phyloP scores from a whole-genome alignment of 2,329 filamentous ascomycete species.

The Hymenoscyphus linearis region DNA sequence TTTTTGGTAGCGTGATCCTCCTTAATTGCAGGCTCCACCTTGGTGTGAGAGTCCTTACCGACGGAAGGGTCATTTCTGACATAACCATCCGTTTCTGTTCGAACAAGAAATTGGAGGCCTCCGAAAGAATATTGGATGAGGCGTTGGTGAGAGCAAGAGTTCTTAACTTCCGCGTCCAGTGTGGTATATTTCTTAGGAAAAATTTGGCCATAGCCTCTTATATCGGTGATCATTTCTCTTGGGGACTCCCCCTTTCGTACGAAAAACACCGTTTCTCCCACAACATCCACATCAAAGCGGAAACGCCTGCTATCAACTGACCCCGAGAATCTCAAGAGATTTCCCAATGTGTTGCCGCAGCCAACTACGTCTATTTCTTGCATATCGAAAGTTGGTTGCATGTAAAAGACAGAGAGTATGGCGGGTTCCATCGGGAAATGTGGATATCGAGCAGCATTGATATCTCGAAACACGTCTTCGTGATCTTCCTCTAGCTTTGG shows the following conservation, averaged over 20 bases:
- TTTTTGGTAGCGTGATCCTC: no score
- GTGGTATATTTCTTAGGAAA: conserved; percentile 62
- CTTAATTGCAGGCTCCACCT: no score
- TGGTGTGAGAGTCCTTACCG: no score
- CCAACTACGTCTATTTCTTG: conserved; percentile 47
- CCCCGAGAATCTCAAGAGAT: conserved; percentile 50
- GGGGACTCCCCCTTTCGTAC: conserved; percentile 56
- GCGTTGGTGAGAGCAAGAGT: conserved; percentile 55
- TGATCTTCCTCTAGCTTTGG: neutral
- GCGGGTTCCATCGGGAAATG: conserved; percentile 36
- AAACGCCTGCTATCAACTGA: conserved; percentile 42
- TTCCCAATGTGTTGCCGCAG: conserved; percentile 55
- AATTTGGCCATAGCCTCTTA: conserved; percentile 57
- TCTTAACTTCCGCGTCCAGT: conserved; percentile 48
- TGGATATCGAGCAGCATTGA: conserved; percentile 37
- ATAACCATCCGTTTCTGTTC: conserved; percentile 55
- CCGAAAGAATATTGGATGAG: conserved; percentile 53
- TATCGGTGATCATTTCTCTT: conserved; percentile 45
- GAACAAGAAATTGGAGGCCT: conserved; percentile 43
- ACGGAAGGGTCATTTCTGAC: neutral
- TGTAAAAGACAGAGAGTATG: conserved; percentile 34
- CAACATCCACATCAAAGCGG: conserved; percentile 50
- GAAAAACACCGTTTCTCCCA: conserved; percentile 56
- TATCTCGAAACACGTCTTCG: conserved; percentile 32
- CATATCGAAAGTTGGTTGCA: conserved; percentile 33